Conservation (phyloP, 192 early-diverging fungal genomes). For the Coemansia interrupta region DNA sequence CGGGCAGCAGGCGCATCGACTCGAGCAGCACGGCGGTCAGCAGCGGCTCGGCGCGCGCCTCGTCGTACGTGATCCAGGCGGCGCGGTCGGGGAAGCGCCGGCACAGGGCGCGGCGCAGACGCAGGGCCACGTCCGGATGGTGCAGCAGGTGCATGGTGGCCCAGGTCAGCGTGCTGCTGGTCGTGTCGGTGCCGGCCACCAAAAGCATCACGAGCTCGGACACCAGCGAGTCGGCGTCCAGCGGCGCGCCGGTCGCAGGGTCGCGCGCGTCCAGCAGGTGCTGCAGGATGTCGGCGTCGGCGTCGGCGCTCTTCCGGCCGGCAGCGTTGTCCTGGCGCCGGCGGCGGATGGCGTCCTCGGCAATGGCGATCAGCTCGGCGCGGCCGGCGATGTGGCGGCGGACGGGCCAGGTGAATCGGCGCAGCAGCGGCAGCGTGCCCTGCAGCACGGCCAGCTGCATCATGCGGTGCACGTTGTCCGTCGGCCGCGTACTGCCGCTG, state of each 20-base stretch:
- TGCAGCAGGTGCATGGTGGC: constrained; percentile 35
- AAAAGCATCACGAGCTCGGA: constrained; percentile 33
- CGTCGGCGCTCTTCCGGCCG: not conserved
- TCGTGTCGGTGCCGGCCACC: constrained; percentile 49
- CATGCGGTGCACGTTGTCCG: constrained; percentile 16
- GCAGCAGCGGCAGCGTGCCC: constrained; percentile 7
- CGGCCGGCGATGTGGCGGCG: not conserved
- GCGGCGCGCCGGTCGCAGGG: constrained; percentile 21
- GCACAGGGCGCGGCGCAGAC: constrained; percentile 27
- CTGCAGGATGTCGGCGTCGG: constrained; percentile 36
- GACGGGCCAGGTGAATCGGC: constrained; percentile 12
- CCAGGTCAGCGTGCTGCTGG: constrained; percentile 45
- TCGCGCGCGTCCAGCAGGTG: constrained; percentile 39
- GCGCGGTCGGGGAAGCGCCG: constrained; percentile 21
- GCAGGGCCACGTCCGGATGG: constrained; percentile 18
- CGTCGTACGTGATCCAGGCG: constrained; percentile 19
- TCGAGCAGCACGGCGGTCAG: constrained; percentile 46
- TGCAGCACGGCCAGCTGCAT: constrained; percentile 8
- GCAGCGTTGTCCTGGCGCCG: not conserved
- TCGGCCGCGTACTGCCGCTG: constrained; percentile 14
- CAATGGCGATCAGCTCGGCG: constrained; percentile 6
- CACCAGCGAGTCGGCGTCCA: constrained; percentile 12
- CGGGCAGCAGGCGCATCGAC: constrained; percentile 36
- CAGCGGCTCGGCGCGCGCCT: constrained; percentile 22
- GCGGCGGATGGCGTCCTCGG: constrained; percentile 5